Evolutionary conservation across 2,329 filamentous ascomycete genomes (phyloP).

Genomic region (Eutypa lata): DNA sequence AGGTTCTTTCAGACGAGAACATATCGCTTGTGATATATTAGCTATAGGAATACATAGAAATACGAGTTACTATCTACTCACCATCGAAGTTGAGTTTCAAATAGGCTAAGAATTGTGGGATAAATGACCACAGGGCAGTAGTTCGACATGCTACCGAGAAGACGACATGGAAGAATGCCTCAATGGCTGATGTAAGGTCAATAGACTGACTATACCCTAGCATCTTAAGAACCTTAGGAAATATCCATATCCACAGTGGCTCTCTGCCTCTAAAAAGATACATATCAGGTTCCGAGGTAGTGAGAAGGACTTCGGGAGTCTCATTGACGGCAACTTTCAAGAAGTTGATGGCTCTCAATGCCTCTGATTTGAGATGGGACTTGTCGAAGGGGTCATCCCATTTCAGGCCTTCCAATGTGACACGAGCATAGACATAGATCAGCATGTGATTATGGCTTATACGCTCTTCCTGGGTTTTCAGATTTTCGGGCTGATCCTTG

Average conservation of each 20-base stretch:
- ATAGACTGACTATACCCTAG: slow-evolving; percentile 50
- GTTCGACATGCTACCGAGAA: slow-evolving; percentile 42
- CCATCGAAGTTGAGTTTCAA: slow-evolving; percentile 45
- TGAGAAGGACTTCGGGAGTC: slow-evolving; percentile 65
- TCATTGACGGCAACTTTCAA: slow-evolving; percentile 72
- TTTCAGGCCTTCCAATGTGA: slow-evolving; percentile 68
- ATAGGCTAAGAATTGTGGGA: slow-evolving; percentile 44
- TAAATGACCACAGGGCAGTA: slow-evolving; percentile 46
- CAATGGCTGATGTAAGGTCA: slow-evolving; percentile 48
- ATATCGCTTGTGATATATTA: slow-evolving; percentile 20
- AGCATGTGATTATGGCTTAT: slow-evolving; percentile 79
- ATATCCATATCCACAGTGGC: slow-evolving; percentile 64
- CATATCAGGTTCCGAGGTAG: slow-evolving; percentile 35
- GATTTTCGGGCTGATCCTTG: slow-evolving; percentile 47
- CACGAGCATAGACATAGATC: slow-evolving; percentile 77
- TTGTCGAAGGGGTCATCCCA: slow-evolving; percentile 66
- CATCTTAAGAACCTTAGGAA: slow-evolving; percentile 55
- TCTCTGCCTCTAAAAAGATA: slow-evolving; percentile 54
- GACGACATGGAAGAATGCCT: slow-evolving; percentile 49
- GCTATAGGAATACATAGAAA: not conserved
- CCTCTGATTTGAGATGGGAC: slow-evolving; percentile 55
- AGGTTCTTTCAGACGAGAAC: slow-evolving; percentile 22
- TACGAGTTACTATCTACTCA: slow-evolving; percentile 27
- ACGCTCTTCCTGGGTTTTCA: slow-evolving; percentile 64
- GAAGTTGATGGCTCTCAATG: slow-evolving; percentile 72